Evolutionary conservation across 2,329 filamentous ascomycete species (phyloP).

Genomic region (Leptographium flavum): DNA sequence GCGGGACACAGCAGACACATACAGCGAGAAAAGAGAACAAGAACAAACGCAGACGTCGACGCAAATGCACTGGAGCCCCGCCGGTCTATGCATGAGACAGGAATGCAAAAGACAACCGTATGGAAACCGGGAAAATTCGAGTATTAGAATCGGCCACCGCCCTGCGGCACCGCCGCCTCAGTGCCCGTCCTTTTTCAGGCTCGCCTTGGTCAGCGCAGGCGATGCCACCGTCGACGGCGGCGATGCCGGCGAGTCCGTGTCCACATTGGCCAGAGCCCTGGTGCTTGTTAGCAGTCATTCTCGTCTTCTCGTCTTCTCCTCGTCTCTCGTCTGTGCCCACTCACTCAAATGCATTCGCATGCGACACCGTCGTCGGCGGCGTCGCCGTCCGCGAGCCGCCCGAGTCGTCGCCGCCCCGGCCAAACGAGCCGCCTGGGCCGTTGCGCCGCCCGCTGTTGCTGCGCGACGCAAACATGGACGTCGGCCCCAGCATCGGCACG

Average conservation of each 20-base stretch:
- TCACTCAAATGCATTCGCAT: slow-evolving; percentile 90
- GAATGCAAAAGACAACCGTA: slow-evolving; percentile 23
- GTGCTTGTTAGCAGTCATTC: background rate
- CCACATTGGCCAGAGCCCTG: slow-evolving; percentile 47
- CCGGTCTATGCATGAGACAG: slow-evolving; percentile 31
- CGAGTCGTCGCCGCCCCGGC: slow-evolving; percentile 69
- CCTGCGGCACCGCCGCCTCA: slow-evolving; percentile 6
- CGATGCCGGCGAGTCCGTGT: slow-evolving; percentile 49
- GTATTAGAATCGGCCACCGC: background rate
- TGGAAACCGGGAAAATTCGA: slow-evolving; percentile 18
- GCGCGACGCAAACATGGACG: slow-evolving; percentile 75
- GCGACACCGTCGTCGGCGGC: slow-evolving; percentile 51
- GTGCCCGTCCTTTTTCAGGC: slow-evolving; percentile 39
- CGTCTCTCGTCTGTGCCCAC: no score
- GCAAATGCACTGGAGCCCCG: slow-evolving; percentile 20
- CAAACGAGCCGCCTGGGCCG: slow-evolving; percentile 55
- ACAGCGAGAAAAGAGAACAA: background rate
- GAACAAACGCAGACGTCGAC: background rate
- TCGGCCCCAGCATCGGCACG: slow-evolving; percentile 56
- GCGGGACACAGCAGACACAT: no score
- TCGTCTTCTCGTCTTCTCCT: no score
- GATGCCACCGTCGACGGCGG: slow-evolving; percentile 56
- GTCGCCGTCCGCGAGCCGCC: slow-evolving; percentile 84
- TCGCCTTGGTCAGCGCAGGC: slow-evolving; percentile 49
- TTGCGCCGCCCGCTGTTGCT: slow-evolving; percentile 75